A percentile compares a stretch with the other conserved stretches of the same genome.
phyloP scores from a whole-genome alignment of 805 yeast species.

The Kazachstania kunashirensis region DNA sequence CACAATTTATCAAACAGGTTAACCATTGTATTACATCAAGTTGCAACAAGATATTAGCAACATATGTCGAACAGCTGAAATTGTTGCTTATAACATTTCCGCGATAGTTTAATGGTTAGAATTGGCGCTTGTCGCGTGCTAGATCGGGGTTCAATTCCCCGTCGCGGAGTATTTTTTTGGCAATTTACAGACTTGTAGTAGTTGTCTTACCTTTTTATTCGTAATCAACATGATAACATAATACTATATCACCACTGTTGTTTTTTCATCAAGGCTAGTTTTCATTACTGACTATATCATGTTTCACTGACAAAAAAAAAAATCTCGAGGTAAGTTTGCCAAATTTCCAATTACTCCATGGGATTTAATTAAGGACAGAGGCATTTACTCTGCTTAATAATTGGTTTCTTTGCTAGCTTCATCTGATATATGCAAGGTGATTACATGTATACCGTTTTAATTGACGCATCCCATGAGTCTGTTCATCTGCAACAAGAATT shows the following conservation, averaged over 20 bases:
- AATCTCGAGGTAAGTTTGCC: slow-evolving; percentile 38
- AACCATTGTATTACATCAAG: no score
- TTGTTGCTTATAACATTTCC: no score
- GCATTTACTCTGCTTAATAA: slow-evolving; percentile 54
- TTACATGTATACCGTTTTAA: slow-evolving; percentile 50
- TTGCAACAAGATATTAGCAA: no score
- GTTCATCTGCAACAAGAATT: slow-evolving; percentile 57
- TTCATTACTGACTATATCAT: no score
- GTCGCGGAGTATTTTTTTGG: slow-evolving; percentile 12
- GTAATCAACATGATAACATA: no score
- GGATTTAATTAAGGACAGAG: slow-evolving; percentile 47
- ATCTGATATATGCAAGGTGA: slow-evolving; percentile 60
- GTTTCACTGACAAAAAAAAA: no score
- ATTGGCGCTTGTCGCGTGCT: slow-evolving; percentile 27
- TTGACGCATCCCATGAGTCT: slow-evolving; percentile 50
- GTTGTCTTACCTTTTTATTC: no score
- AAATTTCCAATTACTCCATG: slow-evolving; percentile 49
- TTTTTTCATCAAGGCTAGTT: no score
- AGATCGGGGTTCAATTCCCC: slow-evolving; percentile 28
- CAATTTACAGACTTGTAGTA: no score
- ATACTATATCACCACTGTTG: no score
- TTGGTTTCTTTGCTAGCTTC: slow-evolving; percentile 47
- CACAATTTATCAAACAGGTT: no score
- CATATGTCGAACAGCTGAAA: no score
- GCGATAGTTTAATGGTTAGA: slow-evolving; percentile 7